Base-by-base conservation (phyloP, 192 early-diverging fungal genomes). In the Neocallimastix lanati region DNA sequence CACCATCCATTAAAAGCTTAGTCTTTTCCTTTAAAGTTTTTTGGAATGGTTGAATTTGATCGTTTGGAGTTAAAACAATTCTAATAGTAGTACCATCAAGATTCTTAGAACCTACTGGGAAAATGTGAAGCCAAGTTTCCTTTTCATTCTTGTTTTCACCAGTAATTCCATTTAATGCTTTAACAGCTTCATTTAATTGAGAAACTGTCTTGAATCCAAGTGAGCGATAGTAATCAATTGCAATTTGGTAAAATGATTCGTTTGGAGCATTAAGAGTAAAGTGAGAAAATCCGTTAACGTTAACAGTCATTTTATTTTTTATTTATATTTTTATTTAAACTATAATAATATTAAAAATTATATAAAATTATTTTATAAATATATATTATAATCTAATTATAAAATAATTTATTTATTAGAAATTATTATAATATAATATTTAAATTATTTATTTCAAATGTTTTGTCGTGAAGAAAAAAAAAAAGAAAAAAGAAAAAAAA, bases 131-230 rank as follows among this genome's bases (percentile, higher is more conserved):
- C 88, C 90, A 91, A 12, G 82, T 78, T 77, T 80, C 80, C 25
- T 79, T 81, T 25, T 81, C 77, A 28, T 86, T 84, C 13, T 50
- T 80, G 29, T 81, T 82, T n/a, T 79, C 77, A 76, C 83, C 81
- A 4, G 81, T 82, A 76, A 84, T 77, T 9, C 50, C 50, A 67
- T 15, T n/a, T 25, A 67, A 21, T 9, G 50, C 50, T 25, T 67
- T 67, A n/a, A 67, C 50, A 67, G 50, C 50, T 67, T 67, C 50
- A 67, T 67, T 67, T 21, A 88, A 80, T 29, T 82, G 80, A 40
- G 84, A 83, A 67, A 92, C 84, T 2, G 83, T 84, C 76, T 82
- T 82, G 78, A 92, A 89, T 13, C 92, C 92, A 38, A 93, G 82
- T 29, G 82, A 77, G 21, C 79, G 76, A 81, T 93, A 93, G 81